Conservation (phyloP, 208 protist genomes). For the Leishmania tarentolae region DNA sequence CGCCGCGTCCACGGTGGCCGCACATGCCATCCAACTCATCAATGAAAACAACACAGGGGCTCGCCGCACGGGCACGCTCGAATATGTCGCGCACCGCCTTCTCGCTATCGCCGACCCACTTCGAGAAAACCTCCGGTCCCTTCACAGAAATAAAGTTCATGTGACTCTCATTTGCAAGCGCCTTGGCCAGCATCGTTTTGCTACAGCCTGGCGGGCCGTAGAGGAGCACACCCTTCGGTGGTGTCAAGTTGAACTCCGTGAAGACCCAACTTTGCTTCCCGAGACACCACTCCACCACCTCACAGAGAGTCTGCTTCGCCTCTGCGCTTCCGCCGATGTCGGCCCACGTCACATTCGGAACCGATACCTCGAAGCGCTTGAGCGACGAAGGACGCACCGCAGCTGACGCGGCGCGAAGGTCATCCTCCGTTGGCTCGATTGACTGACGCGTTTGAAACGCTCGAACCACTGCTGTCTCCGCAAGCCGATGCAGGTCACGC, state of each 20-base stretch:
- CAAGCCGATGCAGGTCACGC: slow-evolving; percentile 54
- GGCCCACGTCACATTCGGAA: slow-evolving; percentile 90
- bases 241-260: slow-evolving; percentile 88
- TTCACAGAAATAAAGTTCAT: slow-evolving; percentile 93
- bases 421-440: slow-evolving; percentile 19
- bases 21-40: slow-evolving; percentile 99
- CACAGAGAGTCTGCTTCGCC: slow-evolving; percentile 89
- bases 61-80: slow-evolving; percentile 36
- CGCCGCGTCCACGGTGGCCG: slow-evolving; percentile 82
- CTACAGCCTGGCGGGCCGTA: slow-evolving; percentile 99
- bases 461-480: slow-evolving; percentile 37
- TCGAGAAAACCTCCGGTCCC: slow-evolving; percentile 98
- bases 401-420: slow-evolving; percentile 33
- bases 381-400: slow-evolving; percentile 62
- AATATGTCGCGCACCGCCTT: slow-evolving; percentile 99
- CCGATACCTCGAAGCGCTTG: slow-evolving; percentile 67
- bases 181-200: slow-evolving; percentile 99
- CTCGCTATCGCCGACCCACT: slow-evolving; percentile 99
- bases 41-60: slow-evolving; percentile 97
- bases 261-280: slow-evolving; percentile 92
- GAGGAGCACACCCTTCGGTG: slow-evolving; percentile 95
- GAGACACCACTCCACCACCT: slow-evolving; percentile 93
- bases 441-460: slow-evolving; percentile 36
- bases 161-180: slow-evolving; percentile 96
- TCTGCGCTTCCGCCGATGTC: slow-evolving; percentile 96